Base-by-base conservation (phyloP, 164 flowering plant species). In the Vitis rotundifolia region DNA sequence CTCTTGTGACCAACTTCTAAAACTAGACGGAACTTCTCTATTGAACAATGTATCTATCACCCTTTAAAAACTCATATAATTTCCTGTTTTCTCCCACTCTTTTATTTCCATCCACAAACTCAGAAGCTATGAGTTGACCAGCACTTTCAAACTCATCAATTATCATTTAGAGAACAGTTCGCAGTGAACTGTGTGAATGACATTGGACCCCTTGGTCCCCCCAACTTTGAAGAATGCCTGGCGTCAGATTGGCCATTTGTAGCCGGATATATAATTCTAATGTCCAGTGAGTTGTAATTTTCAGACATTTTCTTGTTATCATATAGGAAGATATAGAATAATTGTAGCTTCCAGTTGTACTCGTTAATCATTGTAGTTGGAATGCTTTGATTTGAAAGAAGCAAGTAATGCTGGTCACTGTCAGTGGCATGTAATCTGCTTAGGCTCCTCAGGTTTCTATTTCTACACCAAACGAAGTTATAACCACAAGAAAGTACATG, bases 361-460 rank as follows among this genome's bases (percentile, higher is more conserved):
- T 51, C 31, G 59, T 52, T 52, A 15, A 28, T 59, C 31, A 61
- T 62, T 56, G 57, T 1, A 8, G 49, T 47, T 57, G 49, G 56
- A 63, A 64, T 15, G 62, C 49, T 47, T 26, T 71, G 68, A 71
- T 55, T 71, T 56, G 55, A 15, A 54, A 52, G 9, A 31, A 22
- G 49, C 56, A 53, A 3, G 37, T 29, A 6, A 61, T 54, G 31
- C 29, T 37, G 44, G 8, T 63, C 49, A 13, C 47, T 57, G 59
- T 58, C 59, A 65, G 64, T 58, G 69, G 59, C 37, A 22, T n/a
- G 16, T 63, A 64, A 28, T 29, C 50, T 58, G 29, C 64, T 57
- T 57, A 3, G 14, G 1, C 18, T 44, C 68, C 63, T 57, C 57
- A 48, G 16, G 12, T 44, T 63, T 61, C 53, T 10, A 47, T 63